Conservation (phyloP, 2,329 filamentous ascomycete species). For the Nothomitra cinnamomea region DNA sequence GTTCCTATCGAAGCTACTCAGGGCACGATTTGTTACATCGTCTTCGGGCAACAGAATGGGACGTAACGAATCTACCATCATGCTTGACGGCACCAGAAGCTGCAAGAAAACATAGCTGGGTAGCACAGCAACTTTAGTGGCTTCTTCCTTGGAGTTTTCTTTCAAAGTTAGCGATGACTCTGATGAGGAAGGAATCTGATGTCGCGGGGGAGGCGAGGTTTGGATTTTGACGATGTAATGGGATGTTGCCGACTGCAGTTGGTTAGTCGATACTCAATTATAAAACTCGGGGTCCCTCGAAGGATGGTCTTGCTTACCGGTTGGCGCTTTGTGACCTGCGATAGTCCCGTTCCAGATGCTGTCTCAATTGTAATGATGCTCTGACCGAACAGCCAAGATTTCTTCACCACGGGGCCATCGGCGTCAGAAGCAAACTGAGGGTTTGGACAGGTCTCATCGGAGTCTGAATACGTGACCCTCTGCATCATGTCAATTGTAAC, state of each 20-base stretch:
- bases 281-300: background rate
- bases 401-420: conserved; percentile 49
- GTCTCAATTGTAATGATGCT: conserved; percentile 62
- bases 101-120: conserved; percentile 59
- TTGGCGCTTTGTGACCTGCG: conserved; percentile 53
- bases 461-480: conserved; percentile 67
- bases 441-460: conserved; percentile 56
- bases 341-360: conserved; percentile 46
- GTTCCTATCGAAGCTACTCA: conserved; percentile 69
- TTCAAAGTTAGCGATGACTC: conserved; percentile 7
- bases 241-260: conserved; percentile 22
- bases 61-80: conserved; percentile 39
- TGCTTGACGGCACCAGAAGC: conserved; percentile 45
- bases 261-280: background rate
- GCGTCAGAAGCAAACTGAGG: conserved; percentile 45
- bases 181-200: conserved; percentile 19
- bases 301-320: conserved; percentile 36
- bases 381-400: conserved; percentile 56
- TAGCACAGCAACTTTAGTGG: conserved; percentile 43
- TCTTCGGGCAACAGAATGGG: conserved; percentile 61
- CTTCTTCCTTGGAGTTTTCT: conserved; percentile 26
- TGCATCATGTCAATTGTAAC: conserved; percentile 94
- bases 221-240: conserved; percentile 20
- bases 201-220: conserved; percentile 21
- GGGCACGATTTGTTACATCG: conserved; percentile 53